These are phyloP conservation scores for Rostrohypoxylon terebratum DNA, from an alignment of 495 filamentous ascomycete genomes.

Conservation along the genomic window DNA sequence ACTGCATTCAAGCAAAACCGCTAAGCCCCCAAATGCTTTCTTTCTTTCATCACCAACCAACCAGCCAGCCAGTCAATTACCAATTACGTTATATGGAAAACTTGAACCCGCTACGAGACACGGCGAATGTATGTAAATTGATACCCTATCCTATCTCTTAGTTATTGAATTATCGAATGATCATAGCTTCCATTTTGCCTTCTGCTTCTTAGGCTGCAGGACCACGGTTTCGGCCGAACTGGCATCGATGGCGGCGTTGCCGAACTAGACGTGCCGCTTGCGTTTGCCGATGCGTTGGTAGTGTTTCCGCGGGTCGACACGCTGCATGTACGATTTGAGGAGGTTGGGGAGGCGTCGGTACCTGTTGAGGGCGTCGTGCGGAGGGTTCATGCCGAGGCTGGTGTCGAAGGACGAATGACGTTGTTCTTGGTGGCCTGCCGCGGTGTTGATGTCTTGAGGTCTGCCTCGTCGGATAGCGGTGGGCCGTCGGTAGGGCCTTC, in stretches of 20 bases:
- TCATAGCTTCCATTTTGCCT: neutral
- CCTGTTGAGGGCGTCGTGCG: neutral
- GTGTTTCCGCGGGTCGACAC: neutral
- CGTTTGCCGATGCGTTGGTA: neutral
- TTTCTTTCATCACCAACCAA: neutral
- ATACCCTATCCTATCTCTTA: neutral
- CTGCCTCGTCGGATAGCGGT: neutral
- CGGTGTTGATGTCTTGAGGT: neutral
- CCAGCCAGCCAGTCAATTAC: neutral
- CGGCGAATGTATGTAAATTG: neutral
- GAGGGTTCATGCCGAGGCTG: conserved; percentile 2
- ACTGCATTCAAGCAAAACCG: neutral
- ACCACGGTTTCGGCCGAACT: neutral
- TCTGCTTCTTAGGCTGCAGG: neutral
- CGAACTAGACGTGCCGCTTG: neutral
- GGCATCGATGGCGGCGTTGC: neutral
- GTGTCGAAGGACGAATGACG: neutral
- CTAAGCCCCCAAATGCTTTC: neutral
- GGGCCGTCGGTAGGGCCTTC: neutral
- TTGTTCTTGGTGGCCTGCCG: neutral
- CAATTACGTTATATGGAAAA: neutral
- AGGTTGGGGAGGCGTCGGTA: neutral
- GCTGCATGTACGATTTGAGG: neutral
- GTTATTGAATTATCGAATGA: too few relatives aligned
- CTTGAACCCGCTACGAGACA: neutral